Conservation (phyloP, 2,329 filamentous ascomycete genomes). For the Tolypocladium cylindrosporum region DNA sequence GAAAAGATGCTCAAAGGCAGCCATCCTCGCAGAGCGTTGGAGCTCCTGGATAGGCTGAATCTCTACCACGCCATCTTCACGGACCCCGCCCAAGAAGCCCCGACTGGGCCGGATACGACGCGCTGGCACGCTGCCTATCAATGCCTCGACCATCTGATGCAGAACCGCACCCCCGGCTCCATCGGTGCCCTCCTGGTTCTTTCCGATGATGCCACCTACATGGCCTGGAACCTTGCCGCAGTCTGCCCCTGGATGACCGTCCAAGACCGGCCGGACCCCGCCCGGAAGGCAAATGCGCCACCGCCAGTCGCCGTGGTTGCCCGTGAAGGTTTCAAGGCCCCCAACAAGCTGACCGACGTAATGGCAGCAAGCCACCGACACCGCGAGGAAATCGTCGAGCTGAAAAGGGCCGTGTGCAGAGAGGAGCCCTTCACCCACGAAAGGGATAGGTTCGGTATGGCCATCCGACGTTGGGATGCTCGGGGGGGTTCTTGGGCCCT, state of each 20-base stretch:
- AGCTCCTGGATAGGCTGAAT: slow-evolving; percentile 53
- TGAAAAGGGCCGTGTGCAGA: slow-evolving; percentile 46
- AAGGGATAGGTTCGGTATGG: slow-evolving; percentile 62
- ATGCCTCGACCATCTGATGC: slow-evolving; percentile 43
- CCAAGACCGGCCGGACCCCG: slow-evolving; percentile 27
- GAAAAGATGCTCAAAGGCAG: slow-evolving; percentile 30
- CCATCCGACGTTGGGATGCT: slow-evolving; percentile 60
- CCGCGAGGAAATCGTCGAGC: slow-evolving; percentile 47
- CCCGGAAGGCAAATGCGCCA: slow-evolving; percentile 39
- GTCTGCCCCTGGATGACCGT: slow-evolving; percentile 62
- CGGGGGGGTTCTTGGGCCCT: slow-evolving; percentile 55
- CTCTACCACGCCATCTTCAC: slow-evolving; percentile 68
- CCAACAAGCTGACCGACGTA: slow-evolving; percentile 64
- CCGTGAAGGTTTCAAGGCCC: slow-evolving; percentile 68
- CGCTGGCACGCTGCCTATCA: slow-evolving; percentile 57
- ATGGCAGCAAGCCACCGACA: slow-evolving; percentile 56
- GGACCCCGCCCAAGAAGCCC: slow-evolving; percentile 46
- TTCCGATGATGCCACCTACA: slow-evolving; percentile 55
- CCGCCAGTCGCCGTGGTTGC: slow-evolving; percentile 44
- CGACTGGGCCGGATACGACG: slow-evolving; percentile 43
- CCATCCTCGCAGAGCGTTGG: slow-evolving; percentile 50
- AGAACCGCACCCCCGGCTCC: slow-evolving; percentile 32
- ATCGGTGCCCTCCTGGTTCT: slow-evolving; percentile 47
- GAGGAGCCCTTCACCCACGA: slow-evolving; percentile 34
- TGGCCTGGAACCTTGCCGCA: slow-evolving; percentile 68